Evolutionary conservation across 306 rosid genomes (phyloP), one percentile per base, ranked within the genome.

Genomic region (Luffa acutangula): DNA sequence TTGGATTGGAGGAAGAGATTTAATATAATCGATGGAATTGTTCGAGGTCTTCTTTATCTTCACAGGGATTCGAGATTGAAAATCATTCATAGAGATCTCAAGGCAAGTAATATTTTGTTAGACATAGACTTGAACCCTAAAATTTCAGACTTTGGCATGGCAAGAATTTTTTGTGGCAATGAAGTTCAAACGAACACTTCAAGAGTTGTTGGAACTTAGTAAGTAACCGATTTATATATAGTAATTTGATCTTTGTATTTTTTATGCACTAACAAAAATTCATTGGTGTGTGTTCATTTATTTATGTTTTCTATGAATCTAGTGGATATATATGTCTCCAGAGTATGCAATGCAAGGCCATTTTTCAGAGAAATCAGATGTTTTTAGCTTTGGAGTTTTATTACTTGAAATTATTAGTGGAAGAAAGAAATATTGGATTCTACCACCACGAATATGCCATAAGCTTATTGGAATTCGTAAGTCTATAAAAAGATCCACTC

Each of bases 101-200:
- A 72, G 18, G 77, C 57, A 20, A 72, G 77, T 20, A 72, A 72
- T 31, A 72, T 72, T 46, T 7, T 72, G 0, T 20, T 72, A 34
- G 77, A 72, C 17, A 20, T 8, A 72, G 39, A 72, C 4, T 21
- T 72, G 3, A 72, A 43, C 12, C 77, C 77, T 11, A 72, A 72
- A 46, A 72, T 72, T 72, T 72, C 77, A 6, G 77, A 46, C n/a
- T 72, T 72, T 48, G 77, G 77, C 5, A 72, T 72, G 77, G 41
- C 77, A n/a, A 72, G 77, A 14, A 72, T 72, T 20, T 72, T 72
- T 21, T 1, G 11, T 46, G 15, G 41, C 41, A 72, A 42, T 1
- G 39, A 72, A 46, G 77, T 10, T 20, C 36, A 72, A 48, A 58
- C 37, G 7, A 20, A 25, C 5, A 46, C 77, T 2, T 4, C 20